Evolutionary conservation across 2,329 filamentous ascomycete genomes (phyloP), one percentile per base, ranked within the genome.

Genomic region (Didymella exigua): DNA sequence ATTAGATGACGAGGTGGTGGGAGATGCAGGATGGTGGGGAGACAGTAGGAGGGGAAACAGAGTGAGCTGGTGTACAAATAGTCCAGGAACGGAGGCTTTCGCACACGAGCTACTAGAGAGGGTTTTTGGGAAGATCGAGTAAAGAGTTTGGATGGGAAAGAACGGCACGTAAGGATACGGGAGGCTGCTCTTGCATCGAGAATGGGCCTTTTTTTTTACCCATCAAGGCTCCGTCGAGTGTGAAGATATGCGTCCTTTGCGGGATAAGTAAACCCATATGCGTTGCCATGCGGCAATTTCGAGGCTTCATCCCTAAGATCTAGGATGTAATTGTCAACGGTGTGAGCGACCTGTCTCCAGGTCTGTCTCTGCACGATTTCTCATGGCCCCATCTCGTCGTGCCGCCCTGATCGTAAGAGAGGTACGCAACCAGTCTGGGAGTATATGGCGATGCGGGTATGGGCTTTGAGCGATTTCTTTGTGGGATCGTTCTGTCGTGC

Each of bases 21-120:
- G 88, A 34, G 93, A 98, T 73, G 80, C 86, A 75, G 76, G 84
- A 65, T 79, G 88, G 47, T 98, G 95, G 95, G 75, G 95, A 68
- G 91, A 88, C 72, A 73, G 77, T 13, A 80, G 78, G 61, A 87
- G 85, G 67, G 92, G 93, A 5, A 99, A 98, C 77, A 83, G 90
- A 49, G 83, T 99, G 60, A 84, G 86, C 74, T 84, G 91, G 70
- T 88, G 93, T 73, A 81, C 90, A 44, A 73, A 69, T 45, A 84
- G 89, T 60, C 91, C 90, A 0, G 91, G 88, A 2, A 82, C 84
- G 63, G 81, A 86, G 7, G 75, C 78, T 34, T 91, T 93, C 78
- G 89, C 86, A 30, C 79, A 80, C 30, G 80, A 86, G 59, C 73
- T 92, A 66, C 79, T 93, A 76, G 78, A 86, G 66, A 81, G 84